A percentile compares a stretch with the other conserved stretches of the same genome.
phyloP scores from a whole-genome alignment of 1,284 basidiomycete species.

The Ustilago xerochloae region DNA sequence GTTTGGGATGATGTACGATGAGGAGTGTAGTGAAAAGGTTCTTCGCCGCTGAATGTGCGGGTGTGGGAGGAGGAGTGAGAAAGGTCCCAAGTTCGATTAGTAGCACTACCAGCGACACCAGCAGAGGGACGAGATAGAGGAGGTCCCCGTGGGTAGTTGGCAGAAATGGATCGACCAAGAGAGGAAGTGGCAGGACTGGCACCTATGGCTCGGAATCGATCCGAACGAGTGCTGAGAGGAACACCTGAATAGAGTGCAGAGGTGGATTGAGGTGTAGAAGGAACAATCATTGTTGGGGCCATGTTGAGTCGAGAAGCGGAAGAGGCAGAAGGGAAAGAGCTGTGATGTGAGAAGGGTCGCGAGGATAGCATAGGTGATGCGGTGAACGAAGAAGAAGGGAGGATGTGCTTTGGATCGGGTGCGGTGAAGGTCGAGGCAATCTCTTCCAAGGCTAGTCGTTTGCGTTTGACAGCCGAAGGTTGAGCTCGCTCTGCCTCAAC shows the following conservation, averaged over 20 bases:
- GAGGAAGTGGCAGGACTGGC: slow-evolving; percentile 25
- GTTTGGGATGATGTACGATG: slow-evolving; percentile 4
- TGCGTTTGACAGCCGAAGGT: slow-evolving; percentile 19
- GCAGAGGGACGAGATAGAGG: slow-evolving; percentile 5
- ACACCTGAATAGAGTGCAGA: slow-evolving; percentile 6
- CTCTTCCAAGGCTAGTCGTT: slow-evolving; percentile 26
- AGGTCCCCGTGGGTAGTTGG: slow-evolving; percentile 26
- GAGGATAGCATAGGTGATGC: slow-evolving; percentile 31
- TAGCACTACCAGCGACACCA: too few relatives aligned
- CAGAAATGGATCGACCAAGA: slow-evolving; percentile 33
- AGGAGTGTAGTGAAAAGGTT: slow-evolving; percentile 19
- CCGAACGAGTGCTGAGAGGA: slow-evolving; percentile 42
- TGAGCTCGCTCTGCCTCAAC: too few relatives aligned
- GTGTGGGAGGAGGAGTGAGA: slow-evolving; percentile 5
- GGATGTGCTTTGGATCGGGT: neutral
- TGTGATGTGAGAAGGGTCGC: slow-evolving; percentile 29
- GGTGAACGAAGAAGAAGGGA: neutral
- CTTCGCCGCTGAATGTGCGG: slow-evolving; percentile 12
- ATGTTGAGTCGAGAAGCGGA: slow-evolving; percentile 17
- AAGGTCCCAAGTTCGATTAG: slow-evolving; percentile 16
- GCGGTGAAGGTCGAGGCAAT: neutral
- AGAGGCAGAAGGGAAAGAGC: slow-evolving; percentile 22
- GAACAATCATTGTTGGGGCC: slow-evolving; percentile 18
- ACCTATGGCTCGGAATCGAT: slow-evolving; percentile 33
- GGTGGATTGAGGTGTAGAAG: slow-evolving; percentile 24